phyloP scores from a whole-genome alignment of 1,139 yeast genomes.

The Chernovozyma sophiae-reginae region DNA sequence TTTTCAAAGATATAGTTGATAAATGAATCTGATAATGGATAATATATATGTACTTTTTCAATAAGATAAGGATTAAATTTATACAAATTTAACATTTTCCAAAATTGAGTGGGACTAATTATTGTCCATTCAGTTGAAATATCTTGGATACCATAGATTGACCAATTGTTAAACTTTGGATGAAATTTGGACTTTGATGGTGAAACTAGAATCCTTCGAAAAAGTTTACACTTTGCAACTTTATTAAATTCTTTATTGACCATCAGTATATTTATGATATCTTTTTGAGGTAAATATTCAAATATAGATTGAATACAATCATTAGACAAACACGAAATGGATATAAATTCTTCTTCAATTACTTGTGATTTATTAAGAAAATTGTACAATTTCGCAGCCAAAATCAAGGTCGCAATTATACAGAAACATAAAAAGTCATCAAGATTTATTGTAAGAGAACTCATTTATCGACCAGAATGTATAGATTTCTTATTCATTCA shows the following conservation, averaged over 20 bases:
- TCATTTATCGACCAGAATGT: too few relatives aligned
- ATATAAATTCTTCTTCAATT: not conserved
- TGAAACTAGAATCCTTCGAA: conserved; percentile 8
- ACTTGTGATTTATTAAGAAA: not conserved
- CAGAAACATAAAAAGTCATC: not conserved
- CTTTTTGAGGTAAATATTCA: conserved; percentile 9
- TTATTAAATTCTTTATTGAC: conserved; percentile 7
- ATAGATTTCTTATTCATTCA: too few relatives aligned
- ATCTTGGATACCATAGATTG: conserved; percentile 2
- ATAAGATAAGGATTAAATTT: conserved; percentile 1
- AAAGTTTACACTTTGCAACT: conserved; percentile 5
- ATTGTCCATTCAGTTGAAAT: conserved; percentile 1
- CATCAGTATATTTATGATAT: conserved; percentile 7
- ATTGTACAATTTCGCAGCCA: not conserved
- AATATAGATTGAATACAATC: conserved; percentile 9
- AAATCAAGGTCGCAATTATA: not conserved
- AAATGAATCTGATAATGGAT: not conserved
- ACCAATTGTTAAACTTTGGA: not conserved
- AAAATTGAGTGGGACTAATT: conserved; percentile 1
- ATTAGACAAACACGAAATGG: conserved; percentile 4
- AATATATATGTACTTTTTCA: not conserved
- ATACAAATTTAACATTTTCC: conserved; percentile 6
- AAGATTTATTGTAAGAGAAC: not conserved
- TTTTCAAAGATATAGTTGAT: not conserved
- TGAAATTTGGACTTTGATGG: conserved; percentile 3